phyloP scores from a whole-genome alignment of 768 basidiomycete genomes.

The Boletus edulis region DNA sequence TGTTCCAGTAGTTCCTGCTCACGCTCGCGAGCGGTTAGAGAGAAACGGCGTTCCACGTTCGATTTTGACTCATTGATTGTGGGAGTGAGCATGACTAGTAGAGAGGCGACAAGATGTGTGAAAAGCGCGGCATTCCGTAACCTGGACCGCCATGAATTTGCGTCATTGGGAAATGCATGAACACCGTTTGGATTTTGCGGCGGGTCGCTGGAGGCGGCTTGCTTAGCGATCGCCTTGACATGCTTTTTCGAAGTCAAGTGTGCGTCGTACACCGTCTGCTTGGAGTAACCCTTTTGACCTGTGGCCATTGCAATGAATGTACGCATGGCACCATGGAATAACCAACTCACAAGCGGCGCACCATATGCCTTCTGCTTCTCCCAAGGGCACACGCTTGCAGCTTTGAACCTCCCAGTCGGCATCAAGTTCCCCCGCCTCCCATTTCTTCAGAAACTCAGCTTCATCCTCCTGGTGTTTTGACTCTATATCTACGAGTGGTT shows the following conservation, averaged over 20 bases:
- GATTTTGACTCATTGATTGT: conserved; percentile 88
- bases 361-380: conserved; percentile 76
- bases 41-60: conserved; percentile 95
- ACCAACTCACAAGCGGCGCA: conserved; percentile 80
- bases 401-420: conserved; percentile 66
- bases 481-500: conserved; percentile 78
- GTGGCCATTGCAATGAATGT: conserved; percentile 5
- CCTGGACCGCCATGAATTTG: conserved; percentile 41
- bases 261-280: conserved; percentile 97
- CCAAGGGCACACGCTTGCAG: conserved; percentile 37
- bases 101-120: conserved; percentile 64
- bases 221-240: conserved; percentile 81
- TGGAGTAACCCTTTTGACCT: conserved; percentile 96
- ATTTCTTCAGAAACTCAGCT: conserved; percentile 70
- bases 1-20: conserved; percentile 90
- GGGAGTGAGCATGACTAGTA: conserved; percentile 61
- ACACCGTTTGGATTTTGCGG: conserved; percentile 35
- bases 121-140: conserved; percentile 65
- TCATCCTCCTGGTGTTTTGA: conserved; percentile 62
- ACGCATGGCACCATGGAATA: background rate
- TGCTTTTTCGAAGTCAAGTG: conserved; percentile 97
- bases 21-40: conserved; percentile 95
- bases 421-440: conserved; percentile 73
- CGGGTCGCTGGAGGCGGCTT: conserved; percentile 43
- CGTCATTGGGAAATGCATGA: conserved; percentile 33